A percentile compares a stretch with the other conserved stretches of the same genome.
phyloP scores from a whole-genome alignment of 352 stramenopile genomes.

The Blastocystis sp. region DNA sequence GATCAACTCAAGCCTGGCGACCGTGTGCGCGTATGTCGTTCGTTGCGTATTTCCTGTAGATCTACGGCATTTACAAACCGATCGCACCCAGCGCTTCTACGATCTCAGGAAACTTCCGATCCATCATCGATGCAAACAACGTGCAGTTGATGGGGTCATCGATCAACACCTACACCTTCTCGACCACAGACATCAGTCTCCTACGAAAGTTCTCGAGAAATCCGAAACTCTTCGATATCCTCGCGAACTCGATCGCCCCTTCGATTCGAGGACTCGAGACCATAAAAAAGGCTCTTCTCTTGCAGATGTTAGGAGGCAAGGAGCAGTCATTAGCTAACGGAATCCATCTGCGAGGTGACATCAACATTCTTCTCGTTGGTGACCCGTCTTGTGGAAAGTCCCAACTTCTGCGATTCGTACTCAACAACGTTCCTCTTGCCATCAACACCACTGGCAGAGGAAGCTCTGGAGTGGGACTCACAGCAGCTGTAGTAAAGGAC shows the following conservation, averaged over 20 bases:
- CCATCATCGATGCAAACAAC: conserved; percentile 90
- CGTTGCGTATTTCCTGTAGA: conserved; percentile 58
- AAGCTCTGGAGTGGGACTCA: conserved; percentile 90
- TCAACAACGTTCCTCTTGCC: conserved; percentile 83
- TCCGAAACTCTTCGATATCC: conserved; percentile 72
- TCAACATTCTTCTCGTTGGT: conserved; percentile 93
- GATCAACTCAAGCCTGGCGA: conserved; percentile 96
- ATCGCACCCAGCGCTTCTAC: conserved; percentile 66
- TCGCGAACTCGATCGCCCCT: conserved; percentile 86
- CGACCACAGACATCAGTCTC: conserved; percentile 83
- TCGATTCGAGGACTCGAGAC: conserved; percentile 94
- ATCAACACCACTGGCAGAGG: conserved; percentile 81
- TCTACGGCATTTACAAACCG: conserved; percentile 66
- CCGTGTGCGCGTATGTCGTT: conserved; percentile 70
- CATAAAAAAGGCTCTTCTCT: conserved; percentile 88
- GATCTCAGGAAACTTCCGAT: conserved; percentile 82
- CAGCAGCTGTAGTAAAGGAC: conserved; percentile 92
- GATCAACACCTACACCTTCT: conserved; percentile 83
- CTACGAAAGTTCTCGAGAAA: conserved; percentile 84
- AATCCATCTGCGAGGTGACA: conserved; percentile 96
- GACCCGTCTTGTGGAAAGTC: conserved; percentile 97
- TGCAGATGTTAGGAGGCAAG: conserved; percentile 80
- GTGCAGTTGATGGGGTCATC: conserved; percentile 71
- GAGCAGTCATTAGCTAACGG: conserved; percentile 95
- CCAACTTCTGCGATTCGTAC: conserved; percentile 91